Conservation (phyloP, 176 grass and related monocot species). For the Paspalum notatum region DNA sequence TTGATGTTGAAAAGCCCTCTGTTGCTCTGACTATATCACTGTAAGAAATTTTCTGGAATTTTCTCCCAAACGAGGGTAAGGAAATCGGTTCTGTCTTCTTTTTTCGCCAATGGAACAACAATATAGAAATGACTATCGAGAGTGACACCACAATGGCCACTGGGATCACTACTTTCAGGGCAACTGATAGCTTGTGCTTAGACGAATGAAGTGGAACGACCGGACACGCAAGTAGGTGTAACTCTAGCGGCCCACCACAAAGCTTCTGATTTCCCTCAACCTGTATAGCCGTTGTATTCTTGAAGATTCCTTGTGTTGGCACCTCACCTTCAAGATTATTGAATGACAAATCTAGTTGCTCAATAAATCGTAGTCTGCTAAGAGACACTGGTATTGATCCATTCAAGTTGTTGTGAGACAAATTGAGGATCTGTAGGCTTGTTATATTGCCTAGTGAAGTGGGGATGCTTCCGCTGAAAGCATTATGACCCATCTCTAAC, state of each 20-base stretch:
- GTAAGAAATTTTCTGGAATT: conserved; percentile 23
- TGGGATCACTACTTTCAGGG: background rate
- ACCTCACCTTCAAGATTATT: conserved; percentile 31
- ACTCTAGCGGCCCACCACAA: background rate
- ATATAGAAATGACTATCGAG: background rate
- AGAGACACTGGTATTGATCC: conserved; percentile 13
- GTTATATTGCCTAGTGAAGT: background rate
- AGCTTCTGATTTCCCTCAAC: conserved; percentile 27
- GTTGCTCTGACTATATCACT: conserved; percentile 12
- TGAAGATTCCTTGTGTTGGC: conserved; percentile 23
- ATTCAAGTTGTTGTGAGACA: conserved; percentile 23
- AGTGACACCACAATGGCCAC: background rate
- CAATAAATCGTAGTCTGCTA: background rate
- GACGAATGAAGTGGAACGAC: background rate
- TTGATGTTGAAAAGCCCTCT: conserved; percentile 7
- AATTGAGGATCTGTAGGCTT: background rate
- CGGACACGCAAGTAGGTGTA: background rate
- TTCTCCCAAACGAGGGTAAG: background rate
- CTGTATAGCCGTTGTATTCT: background rate
- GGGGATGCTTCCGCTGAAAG: conserved; percentile 29
- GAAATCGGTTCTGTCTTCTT: background rate
- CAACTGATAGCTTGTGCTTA: background rate
- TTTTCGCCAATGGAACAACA: background rate
- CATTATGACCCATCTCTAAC: background rate
- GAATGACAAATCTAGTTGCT: conserved; percentile 21